These are phyloP conservation scores for Trypanosoma mega DNA, from an alignment of 208 protist species.

Conservation along the genomic window DNA sequence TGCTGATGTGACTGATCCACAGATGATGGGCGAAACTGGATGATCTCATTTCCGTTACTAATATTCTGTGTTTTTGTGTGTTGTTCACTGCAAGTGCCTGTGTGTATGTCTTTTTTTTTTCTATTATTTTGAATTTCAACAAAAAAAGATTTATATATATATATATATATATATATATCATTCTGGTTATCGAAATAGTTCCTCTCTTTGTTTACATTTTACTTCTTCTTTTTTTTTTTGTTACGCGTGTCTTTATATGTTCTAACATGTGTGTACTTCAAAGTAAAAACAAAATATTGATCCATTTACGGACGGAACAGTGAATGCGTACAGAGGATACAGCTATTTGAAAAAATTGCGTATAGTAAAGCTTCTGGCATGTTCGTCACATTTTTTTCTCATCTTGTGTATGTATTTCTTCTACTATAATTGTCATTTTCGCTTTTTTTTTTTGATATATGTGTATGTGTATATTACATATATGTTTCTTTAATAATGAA, in stretches of 20 bases:
- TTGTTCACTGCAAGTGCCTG: conserved; percentile 9
- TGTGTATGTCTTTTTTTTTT: neutral
- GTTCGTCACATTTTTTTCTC: no score
- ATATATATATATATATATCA: neutral
- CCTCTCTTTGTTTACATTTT: neutral
- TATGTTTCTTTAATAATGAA: no score
- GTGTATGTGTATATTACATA: no score
- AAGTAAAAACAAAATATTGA: no score
- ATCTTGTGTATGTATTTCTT: no score
- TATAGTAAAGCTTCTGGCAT: no score
- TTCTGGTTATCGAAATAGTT: neutral
- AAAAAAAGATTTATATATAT: conserved; percentile 1
- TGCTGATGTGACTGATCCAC: neutral
- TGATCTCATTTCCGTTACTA: neutral
- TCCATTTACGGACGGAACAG: no score
- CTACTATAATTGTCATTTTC: no score
- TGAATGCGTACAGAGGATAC: no score
- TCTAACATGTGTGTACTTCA: no score
- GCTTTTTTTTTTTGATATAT: no score
- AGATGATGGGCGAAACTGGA: neutral
- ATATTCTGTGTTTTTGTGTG: conserved; percentile 19
- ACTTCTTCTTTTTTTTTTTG: neutral
- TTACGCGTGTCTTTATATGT: neutral
- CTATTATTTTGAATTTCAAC: conserved; percentile 1
- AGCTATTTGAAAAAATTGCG: no score